Conservation (phyloP, 1,284 basidiomycete genomes). For the Phylloboletellus chloephorus region DNA sequence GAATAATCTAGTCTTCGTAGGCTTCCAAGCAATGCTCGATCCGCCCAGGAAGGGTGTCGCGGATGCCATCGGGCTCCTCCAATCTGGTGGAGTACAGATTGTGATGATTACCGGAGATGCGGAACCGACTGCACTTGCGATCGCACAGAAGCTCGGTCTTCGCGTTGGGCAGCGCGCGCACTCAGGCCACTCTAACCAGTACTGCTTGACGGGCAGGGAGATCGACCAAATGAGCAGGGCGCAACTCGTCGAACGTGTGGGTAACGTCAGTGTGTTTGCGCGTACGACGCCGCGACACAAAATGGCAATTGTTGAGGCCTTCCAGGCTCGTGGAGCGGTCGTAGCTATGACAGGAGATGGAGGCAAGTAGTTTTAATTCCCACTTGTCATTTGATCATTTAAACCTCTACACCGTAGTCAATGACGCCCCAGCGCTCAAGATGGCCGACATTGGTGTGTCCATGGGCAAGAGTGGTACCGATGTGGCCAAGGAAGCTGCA, state of each 20-base stretch:
- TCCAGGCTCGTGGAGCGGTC: slow-evolving; percentile 81
- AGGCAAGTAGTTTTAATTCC: slow-evolving; percentile 35
- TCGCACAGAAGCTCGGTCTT: slow-evolving; percentile 88
- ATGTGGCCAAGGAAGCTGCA: slow-evolving; percentile 97
- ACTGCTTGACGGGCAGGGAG: slow-evolving; percentile 76
- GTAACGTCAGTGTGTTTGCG: slow-evolving; percentile 83
- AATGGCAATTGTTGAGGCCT: slow-evolving; percentile 94
- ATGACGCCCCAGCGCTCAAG: slow-evolving; percentile 94
- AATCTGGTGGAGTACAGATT: slow-evolving; percentile 85
- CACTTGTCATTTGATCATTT: not conserved
- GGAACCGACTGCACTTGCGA: slow-evolving; percentile 85
- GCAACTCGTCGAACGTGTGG: slow-evolving; percentile 83
- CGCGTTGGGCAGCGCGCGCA: slow-evolving; percentile 38
- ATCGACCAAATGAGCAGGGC: slow-evolving; percentile 80
- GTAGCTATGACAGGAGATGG: slow-evolving; percentile 99
- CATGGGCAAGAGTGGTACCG: slow-evolving; percentile 96
- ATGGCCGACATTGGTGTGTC: slow-evolving; percentile 98
- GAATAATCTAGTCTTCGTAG: slow-evolving; percentile 77
- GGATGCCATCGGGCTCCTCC: slow-evolving; percentile 76
- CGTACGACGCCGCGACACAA: slow-evolving; percentile 95
- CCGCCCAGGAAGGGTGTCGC: slow-evolving; percentile 92
- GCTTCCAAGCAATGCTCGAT: slow-evolving; percentile 94
- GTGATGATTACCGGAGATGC: slow-evolving; percentile 99
- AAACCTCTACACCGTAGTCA: slow-evolving; percentile 51
- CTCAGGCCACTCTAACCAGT: slow-evolving; percentile 16